Evolutionary conservation across 2,329 filamentous ascomycete genomes (phyloP).

Genomic region (Thielaviopsis ethacetica): DNA sequence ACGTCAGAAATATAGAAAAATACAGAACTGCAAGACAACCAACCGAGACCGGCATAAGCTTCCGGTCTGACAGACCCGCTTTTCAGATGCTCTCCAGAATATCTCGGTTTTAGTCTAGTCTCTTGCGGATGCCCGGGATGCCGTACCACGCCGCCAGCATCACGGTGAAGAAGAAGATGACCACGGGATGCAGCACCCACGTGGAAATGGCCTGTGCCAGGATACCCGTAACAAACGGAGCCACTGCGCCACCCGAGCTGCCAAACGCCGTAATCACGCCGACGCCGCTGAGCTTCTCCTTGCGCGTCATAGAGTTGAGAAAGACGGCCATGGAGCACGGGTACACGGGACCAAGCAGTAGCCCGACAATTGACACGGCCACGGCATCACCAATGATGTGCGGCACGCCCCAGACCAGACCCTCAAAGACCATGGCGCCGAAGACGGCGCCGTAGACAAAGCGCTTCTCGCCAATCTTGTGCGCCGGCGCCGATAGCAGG

Average conservation of each 20-base stretch:
- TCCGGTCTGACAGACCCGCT: too few relatives aligned
- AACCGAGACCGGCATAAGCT: neutral
- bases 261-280: conserved; percentile 55
- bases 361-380: conserved; percentile 51
- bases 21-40: neutral
- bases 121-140: conserved; percentile 41
- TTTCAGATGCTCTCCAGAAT: neutral
- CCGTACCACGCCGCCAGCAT: conserved; percentile 52
- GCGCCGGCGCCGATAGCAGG: conserved; percentile 47
- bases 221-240: conserved; percentile 49
- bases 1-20: neutral
- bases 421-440: conserved; percentile 49
- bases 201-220: conserved; percentile 45
- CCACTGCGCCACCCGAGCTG: conserved; percentile 49
- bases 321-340: conserved; percentile 54
- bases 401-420: conserved; percentile 65
- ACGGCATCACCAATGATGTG: conserved; percentile 58
- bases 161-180: conserved; percentile 43
- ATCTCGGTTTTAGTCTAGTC: conserved; percentile 31
- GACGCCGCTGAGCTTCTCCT: conserved; percentile 45
- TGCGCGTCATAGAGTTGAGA: conserved; percentile 38
- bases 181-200: conserved; percentile 50
- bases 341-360: conserved; percentile 65
- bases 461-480: conserved; percentile 50
- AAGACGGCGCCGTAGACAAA: conserved; percentile 48